Base-by-base conservation (phyloP, 257 asterid genomes). In the Fraxinus anomala region DNA sequence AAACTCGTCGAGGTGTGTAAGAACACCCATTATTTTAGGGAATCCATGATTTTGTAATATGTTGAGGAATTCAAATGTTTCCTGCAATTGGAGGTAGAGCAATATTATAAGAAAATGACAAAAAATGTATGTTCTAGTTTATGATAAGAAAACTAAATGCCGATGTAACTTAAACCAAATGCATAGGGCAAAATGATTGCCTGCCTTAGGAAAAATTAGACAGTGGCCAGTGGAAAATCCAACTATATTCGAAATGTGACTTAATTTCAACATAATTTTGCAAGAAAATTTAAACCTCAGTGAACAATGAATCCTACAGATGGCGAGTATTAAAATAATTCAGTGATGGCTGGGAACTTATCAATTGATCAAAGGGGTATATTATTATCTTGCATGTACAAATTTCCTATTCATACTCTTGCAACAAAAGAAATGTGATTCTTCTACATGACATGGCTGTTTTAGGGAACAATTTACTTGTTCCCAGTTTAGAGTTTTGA, bases 1-100 rank as follows among this genome's bases (percentile, higher is more conserved):
- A 89, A 96, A 96, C 86, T 92, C 88, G 88, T 96, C 99, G 75
- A 96, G 85, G 84, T 96, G 98, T 77, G 99, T 93, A 73, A 96
- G 99, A 79, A 96, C 99, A 72, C 99, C 99, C 99, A 96, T 96
- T 66, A 96, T 96, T 88, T 87, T 93, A 66, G 99, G 98, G 82
- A 96, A 96, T 72, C 99, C 99, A 83, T 96, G 99, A 84, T 91
- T 94, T 85, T 96, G 97, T 89, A 96, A 47, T 81, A 93, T 93
- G 89, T 96, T 96, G 26, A 96, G 99, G 87, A 93, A 96, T 80
- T 96, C 99, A 82, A 96, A 96, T 1, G 97, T 91, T 86, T 96
- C 99, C 99, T 93, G 87, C 78, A 89, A 80, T 79, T n/a, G 63
- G 10, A 56, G 78, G 72, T n/a, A 51, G 76, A 49, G 59, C 76